Percentiles rank a stretch among this genome's conserved stretches.
These are phyloP conservation scores for Russula emetica DNA, from an alignment of 768 basidiomycete species.

Conservation along the genomic window DNA sequence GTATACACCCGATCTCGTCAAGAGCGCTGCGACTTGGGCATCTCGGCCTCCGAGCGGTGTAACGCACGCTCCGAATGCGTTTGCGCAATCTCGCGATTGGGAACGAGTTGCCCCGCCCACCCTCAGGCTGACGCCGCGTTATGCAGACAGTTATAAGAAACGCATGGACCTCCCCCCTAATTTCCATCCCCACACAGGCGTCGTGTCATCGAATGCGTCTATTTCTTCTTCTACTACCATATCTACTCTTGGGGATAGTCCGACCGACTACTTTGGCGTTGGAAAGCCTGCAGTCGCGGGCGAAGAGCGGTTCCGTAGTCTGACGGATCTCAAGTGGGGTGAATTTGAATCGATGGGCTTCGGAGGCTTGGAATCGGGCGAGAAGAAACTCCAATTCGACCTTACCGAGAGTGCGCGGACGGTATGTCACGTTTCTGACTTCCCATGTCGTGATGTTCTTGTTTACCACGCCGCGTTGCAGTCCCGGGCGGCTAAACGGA, in stretches of 20 bases:
- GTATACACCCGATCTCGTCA: conserved; percentile 83
- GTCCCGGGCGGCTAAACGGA: conserved; percentile 56
- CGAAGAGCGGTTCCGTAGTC: conserved; percentile 70
- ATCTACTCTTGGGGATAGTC: conserved; percentile 7
- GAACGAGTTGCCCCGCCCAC: conserved; percentile 61
- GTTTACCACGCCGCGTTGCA: conserved; percentile 38
- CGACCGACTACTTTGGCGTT: conserved; percentile 34
- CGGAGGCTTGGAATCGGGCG: conserved; percentile 44
- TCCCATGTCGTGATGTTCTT: background rate
- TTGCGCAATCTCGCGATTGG: conserved; percentile 73
- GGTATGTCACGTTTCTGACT: conserved; percentile 46
- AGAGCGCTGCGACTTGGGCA: conserved; percentile 52
- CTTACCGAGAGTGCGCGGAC: conserved; percentile 81
- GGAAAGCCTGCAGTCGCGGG: conserved; percentile 37
- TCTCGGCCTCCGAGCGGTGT: conserved; percentile 33
- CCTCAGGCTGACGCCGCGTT: conserved; percentile 58
- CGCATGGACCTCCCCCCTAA: conserved; percentile 62
- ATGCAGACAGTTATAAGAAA: conserved; percentile 72
- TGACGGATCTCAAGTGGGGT: conserved; percentile 89
- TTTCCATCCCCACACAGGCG: conserved; percentile 48
- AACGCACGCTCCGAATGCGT: conserved; percentile 39
- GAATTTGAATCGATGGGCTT: conserved; percentile 88
- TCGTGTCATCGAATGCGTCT: conserved; percentile 34
- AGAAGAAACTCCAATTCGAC: conserved; percentile 87
- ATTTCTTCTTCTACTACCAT: conserved; percentile 32